Evolutionary conservation across 2,329 filamentous ascomycete genomes (phyloP), one percentile per base, ranked within the genome.

Genomic region (Stenocarpella maydis): DNA sequence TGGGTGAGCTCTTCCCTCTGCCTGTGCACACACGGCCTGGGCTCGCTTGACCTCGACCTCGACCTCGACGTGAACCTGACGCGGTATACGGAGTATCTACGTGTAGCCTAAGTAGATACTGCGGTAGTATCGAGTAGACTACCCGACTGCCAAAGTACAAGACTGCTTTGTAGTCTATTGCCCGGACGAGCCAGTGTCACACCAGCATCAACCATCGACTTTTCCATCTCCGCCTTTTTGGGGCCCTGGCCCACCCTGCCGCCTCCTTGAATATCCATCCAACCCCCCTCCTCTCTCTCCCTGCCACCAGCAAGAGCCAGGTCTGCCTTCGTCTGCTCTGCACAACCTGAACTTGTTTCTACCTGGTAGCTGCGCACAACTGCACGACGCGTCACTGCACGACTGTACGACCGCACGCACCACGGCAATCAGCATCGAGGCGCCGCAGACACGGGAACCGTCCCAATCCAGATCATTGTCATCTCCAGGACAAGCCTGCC

Each of bases 161-260:
- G n/a, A n/a, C n/a, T n/a, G n/a, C n/a, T n/a, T n/a, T n/a, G n/a
- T n/a, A n/a, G n/a, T n/a, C n/a, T n/a, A n/a, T n/a, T n/a, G n/a
- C n/a, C 28, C 47, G 58, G 58, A 63, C 37, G 41, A 49, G 58
- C 58, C 58, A 49, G 58, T 63, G 58, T 63, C 58, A 63, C 58
- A 63, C 58, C 58, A 63, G 58, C 21, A 41, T 19, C 34, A 41
- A 21, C 31, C 31, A 34, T 34, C 31, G 4, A 4, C 31, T 21
- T 26, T 21, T 34, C 26, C 9, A 28, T 37, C n/a, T 61, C 58
- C 58, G n/a, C 21, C 41, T 37, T 49, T 49, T 47, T 49, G 58
- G 58, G 28, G 58, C 43, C 28, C 28, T 41, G 28, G 58, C 43
- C 28, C 28, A 10, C 28, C 58, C 39, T 43, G 28, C 28, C 28